Base-by-base conservation (phyloP, 257 asterid genomes). In the Cruciata laevipes region DNA sequence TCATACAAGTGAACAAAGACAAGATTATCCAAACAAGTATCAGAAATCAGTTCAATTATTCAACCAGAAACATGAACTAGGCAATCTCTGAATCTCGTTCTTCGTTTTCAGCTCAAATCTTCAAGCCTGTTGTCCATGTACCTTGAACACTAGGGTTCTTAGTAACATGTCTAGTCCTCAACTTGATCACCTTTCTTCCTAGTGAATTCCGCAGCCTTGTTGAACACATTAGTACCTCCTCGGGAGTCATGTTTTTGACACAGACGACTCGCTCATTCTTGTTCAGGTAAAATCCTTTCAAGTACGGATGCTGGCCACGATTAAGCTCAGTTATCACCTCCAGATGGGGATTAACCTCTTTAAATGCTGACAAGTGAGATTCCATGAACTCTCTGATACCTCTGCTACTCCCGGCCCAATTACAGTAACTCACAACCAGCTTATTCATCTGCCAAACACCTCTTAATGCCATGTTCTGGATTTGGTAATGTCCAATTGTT, bases 361-460 rank as follows among this genome's bases (percentile, higher is more conserved):
- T 86, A 47, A 93, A 83, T 52, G 89, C 86, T 17, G 89, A 85
- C 79, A 93, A 71, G 56, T 86, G 74, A 70, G 97, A 80, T 64
- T 93, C 94, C 94, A 93, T 82, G 68, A 89, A 93, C 75, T 83
- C 90, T 85, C 97, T 89, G 59, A 90, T 81, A 75, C 97, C 99
- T 73, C 89, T 84, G 83, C 99, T 93, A 74, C 99, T 90, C 76
- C 99, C 99, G 5, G 97, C 95, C 87, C 88, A 86, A 70, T 90
- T 66, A 68, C 91, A 86, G 71, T 71, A 88, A 74, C 94, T 88
- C 64, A 93, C 96, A 30, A 88, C 51, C 53, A 93, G 75, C 77
- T 88, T 93, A 53, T 84, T 79, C 44, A 93, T 78, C 73, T 88
- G 97, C 99, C 99, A 93, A 2, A 78, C 95, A 68, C 99, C 99